Evolutionary conservation across 148 eudicot species (phyloP), one percentile per base, ranked within the genome.

Genomic region (Talinum fruticosum): DNA sequence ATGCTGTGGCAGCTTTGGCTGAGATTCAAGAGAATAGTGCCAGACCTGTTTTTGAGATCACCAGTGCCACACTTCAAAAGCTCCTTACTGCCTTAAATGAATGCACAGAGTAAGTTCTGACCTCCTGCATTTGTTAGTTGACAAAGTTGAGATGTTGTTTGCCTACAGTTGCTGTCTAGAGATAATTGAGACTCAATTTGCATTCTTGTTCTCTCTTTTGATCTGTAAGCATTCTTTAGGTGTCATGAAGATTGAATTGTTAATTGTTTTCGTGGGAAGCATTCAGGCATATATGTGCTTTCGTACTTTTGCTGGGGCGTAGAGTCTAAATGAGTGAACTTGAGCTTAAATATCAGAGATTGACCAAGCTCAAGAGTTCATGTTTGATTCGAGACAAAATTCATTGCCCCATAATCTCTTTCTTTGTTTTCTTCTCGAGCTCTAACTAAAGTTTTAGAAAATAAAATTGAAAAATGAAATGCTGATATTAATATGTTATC

Each of bases 1-100:
- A 96, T 88, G 99, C 99, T 83, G 98, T 96, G 75, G 99, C 99
- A 33, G 97, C 99, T 75, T 92, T 96, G 77, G 95, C 99, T 24
- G 99, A 96, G 87, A 93, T 96, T 86, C 98, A 96, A 79, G 99
- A 96, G 82, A 90, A 82, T 77, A 91, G 98, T 78, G 83, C 85
- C 81, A 91, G 78, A 66, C 95, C 98, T 61, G 85, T 96, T 75
- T 93, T 96, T 84, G 99, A 93, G 82, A 93, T 96, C 80, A 93
- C 92, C 59, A 93, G 95, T 82, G 89, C 87, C 75, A 96, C 97
- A 69, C 92, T 96, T 64, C 69, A 90, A 53, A 96, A 96, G 92
- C 99, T 96, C 37, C 92, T 96, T 74, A 96, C 99, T 80, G 99
- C 99, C 71, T 84, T 96, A 32, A 96, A 96, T 81, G 99, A 96